Percentiles rank a stretch among this genome's conserved stretches.
These are phyloP conservation scores for Rhodotorula sp. DNA, from an alignment of 1,284 basidiomycete genomes.

Conservation along the genomic window DNA sequence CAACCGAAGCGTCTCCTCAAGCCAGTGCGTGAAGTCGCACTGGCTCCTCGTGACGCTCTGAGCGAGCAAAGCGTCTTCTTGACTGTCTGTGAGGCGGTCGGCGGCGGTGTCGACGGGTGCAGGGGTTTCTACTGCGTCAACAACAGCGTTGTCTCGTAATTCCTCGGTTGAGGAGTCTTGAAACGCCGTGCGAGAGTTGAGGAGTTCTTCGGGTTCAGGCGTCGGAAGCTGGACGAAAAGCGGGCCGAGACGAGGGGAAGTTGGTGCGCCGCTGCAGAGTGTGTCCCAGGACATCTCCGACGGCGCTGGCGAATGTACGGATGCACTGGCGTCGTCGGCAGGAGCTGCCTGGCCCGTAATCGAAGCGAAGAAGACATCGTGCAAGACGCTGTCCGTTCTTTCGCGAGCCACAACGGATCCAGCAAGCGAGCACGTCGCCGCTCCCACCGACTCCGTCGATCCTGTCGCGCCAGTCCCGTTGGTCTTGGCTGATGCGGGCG, in stretches of 20 bases:
- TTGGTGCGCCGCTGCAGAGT: background rate
- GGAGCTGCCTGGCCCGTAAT: too few relatives aligned
- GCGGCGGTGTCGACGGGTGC: background rate
- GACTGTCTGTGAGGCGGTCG: slow-evolving; percentile 22
- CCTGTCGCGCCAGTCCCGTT: slow-evolving; percentile 27
- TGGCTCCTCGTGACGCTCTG: slow-evolving; percentile 21
- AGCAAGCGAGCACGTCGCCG: slow-evolving; percentile 12
- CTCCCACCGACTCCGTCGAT: slow-evolving; percentile 14
- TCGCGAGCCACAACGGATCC: slow-evolving; percentile 2
- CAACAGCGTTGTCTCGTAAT: background rate
- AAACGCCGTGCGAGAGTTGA: background rate
- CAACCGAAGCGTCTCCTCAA: slow-evolving; percentile 15
- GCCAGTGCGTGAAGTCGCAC: slow-evolving; percentile 25
- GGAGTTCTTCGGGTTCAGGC: background rate
- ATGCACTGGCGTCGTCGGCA: too few relatives aligned
- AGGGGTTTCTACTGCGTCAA: background rate
- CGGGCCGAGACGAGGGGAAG: too few relatives aligned
- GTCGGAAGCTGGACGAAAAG: background rate
- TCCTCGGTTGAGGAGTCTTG: background rate
- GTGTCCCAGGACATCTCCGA: background rate
- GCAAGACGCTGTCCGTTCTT: too few relatives aligned
- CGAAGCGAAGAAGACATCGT: too few relatives aligned
- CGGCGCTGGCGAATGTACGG: too few relatives aligned
- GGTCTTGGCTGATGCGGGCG: slow-evolving; percentile 7
- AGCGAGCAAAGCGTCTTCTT: slow-evolving; percentile 16